Evolutionary conservation across 495 filamentous ascomycete species (phyloP).

Genomic region (Penicillium malachiteum): DNA sequence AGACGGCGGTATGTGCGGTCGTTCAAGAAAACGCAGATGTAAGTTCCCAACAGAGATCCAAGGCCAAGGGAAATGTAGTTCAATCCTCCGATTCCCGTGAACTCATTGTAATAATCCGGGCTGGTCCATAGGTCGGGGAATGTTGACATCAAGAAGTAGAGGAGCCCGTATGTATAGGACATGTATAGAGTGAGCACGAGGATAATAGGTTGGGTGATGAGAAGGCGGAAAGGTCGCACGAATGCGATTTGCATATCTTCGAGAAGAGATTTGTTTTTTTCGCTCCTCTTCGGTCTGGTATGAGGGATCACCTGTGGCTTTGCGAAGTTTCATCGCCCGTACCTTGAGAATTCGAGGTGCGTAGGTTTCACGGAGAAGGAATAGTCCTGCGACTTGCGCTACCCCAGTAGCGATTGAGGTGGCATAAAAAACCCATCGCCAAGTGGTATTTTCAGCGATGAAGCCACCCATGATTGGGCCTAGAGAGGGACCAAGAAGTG

Average conservation of each 20-base stretch:
- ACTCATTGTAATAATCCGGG: constrained; percentile 55
- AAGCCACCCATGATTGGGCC: constrained; percentile 65
- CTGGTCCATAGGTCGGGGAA: constrained; percentile 64
- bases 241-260: constrained; percentile 45
- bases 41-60: constrained; percentile 65
- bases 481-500: constrained; percentile 65
- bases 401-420: constrained; percentile 61
- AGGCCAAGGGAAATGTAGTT: constrained; percentile 71
- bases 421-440: constrained; percentile 70
- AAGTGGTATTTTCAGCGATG: constrained; percentile 65
- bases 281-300: constrained; percentile 65
- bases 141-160: constrained; percentile 70
- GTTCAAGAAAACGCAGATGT: constrained; percentile 62
- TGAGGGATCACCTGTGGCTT: constrained; percentile 60
- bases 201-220: constrained; percentile 58
- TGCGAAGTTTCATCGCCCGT: constrained; percentile 57
- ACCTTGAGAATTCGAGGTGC: constrained; percentile 57
- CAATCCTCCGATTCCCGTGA: constrained; percentile 59
- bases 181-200: constrained; percentile 61
- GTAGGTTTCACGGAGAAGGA: constrained; percentile 72
- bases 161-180: constrained; percentile 69
- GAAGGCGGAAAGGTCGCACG: constrained; percentile 56
- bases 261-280: constrained; percentile 42
- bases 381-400: constrained; percentile 62
- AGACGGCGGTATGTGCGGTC: constrained; percentile 64